These are phyloP conservation scores for Podila clonocystis DNA, from an alignment of 192 early-diverging fungal species.

Conservation along the genomic window DNA sequence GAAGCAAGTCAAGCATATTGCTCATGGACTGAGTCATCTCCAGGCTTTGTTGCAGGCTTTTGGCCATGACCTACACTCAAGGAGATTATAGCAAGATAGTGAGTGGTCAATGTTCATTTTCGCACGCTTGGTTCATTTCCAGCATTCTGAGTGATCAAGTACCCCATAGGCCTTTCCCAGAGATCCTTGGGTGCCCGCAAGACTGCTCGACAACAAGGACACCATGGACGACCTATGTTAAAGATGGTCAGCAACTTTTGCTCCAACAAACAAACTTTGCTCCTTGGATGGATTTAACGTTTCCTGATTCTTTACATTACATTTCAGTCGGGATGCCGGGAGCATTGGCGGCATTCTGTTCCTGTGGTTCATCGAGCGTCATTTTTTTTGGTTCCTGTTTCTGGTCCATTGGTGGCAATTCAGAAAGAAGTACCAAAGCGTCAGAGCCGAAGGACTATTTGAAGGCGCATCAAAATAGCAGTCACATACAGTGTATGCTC, in stretches of 20 bases:
- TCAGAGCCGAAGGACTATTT: no score
- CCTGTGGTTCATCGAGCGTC: no score
- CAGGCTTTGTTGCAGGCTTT: constrained; percentile 49
- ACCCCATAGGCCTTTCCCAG: constrained; percentile 43
- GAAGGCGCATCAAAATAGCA: no score
- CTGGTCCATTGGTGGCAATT: constrained; percentile 3
- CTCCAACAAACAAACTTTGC: no score
- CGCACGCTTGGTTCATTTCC: not conserved
- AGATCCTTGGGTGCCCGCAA: constrained; percentile 38
- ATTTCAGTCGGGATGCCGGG: constrained; percentile 11
- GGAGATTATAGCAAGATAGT: not conserved
- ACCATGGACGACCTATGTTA: constrained; percentile 26
- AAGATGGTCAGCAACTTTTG: not conserved
- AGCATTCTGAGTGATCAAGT: not conserved
- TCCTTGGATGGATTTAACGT: no score
- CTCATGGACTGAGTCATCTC: constrained; percentile 58
- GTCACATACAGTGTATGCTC: not conserved
- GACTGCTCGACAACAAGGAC: constrained; percentile 19
- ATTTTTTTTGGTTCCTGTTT: not conserved
- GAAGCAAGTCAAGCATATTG: constrained; percentile 49
- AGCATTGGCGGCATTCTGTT: not conserved
- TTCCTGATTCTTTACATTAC: not conserved
- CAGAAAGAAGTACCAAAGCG: no score
- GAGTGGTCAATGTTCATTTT: no score
- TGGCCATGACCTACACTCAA: constrained; percentile 31